Base-by-base conservation (phyloP, 2,329 filamentous ascomycete genomes). In the Huntiella savannae region DNA sequence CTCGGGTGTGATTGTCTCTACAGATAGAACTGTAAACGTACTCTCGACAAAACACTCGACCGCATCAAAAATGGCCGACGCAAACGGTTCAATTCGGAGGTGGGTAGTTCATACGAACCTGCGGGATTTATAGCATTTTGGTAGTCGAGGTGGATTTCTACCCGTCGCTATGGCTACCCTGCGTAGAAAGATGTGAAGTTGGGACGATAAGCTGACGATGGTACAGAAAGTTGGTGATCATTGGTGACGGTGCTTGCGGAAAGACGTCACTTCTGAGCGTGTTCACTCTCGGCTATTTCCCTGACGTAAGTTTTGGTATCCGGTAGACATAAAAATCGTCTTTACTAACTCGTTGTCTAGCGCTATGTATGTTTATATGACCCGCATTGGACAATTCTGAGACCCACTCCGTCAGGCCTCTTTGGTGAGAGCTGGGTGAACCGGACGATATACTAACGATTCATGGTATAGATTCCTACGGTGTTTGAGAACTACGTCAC, bases 401-500 rank as follows among this genome's bases (percentile, higher is more conserved):
- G 17, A 32, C 32, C 40, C 13, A 33, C 22, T 10, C 22, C 22
- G 7, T 7, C 22, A 28, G 22, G 22, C 10, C 22, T 28, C 22
- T 28, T 28, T 28, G 22, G 22, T 10, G 22, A 28, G 22, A 28
- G 6, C 6, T 28, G 22, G 22, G 6, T 37, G 6, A 2, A 41
- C 19, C 7, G 16, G 22, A 38, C 32, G 5, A 36, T 36, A 22
- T 28, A 40, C 38, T 22, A n/a, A 34, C 15, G 6, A 43, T 15
- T 8, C 13, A 33, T 2, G 34, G n/a, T 59, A 55, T 61, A 86
- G 79, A 87, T 94, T 44, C 91, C 91, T 1, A 98, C 91, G 40
- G 91, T 98, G 34, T 98, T 98, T 63, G 91, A 98, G 61, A 98
- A 98, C 67, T 98, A 98, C 59, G 91, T 98, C 53, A 98, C 91